Percentiles rank a stretch among this genome's conserved stretches.
These are phyloP conservation scores for Mortierella sp. DNA, from an alignment of 371 early-diverging fungal species.

Conservation along the genomic window DNA sequence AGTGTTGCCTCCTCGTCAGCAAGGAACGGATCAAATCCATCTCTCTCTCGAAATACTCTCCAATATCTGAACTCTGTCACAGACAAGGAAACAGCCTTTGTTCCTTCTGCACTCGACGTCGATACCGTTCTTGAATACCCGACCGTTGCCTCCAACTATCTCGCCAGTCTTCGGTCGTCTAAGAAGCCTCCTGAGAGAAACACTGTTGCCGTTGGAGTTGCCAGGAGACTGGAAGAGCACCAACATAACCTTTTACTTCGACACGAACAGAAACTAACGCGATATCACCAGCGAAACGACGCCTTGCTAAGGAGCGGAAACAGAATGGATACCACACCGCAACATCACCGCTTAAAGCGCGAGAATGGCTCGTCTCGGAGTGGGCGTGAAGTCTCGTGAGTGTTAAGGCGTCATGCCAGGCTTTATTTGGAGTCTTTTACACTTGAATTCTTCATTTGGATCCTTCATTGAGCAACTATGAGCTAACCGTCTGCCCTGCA, in stretches of 20 bases:
- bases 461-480: background rate
- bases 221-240: constrained; percentile 51
- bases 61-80: constrained; percentile 45
- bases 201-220: constrained; percentile 52
- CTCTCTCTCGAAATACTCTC: constrained; percentile 10
- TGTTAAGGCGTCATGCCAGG: background rate
- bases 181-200: constrained; percentile 61
- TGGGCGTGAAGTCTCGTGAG: constrained; percentile 37
- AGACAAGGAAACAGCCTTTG: constrained; percentile 58
- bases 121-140: constrained; percentile 67
- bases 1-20: constrained; percentile 34
- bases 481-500: too few species aligned
- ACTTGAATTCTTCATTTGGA: too few species aligned
- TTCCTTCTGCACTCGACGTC: constrained; percentile 63
- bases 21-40: constrained; percentile 20
- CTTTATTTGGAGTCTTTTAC: too few species aligned
- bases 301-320: constrained; percentile 7
- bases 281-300: constrained; percentile 20
- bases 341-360: constrained; percentile 42
- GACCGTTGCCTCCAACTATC: constrained; percentile 59
- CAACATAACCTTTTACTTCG: constrained; percentile 56
- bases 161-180: constrained; percentile 60
- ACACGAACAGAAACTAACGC: constrained; percentile 48
- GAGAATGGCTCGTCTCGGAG: constrained; percentile 51
- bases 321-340: constrained; percentile 24